These are phyloP conservation scores for Hyaloscypha finlandica DNA, from an alignment of 495 filamentous ascomycete genomes.

Conservation along the genomic window DNA sequence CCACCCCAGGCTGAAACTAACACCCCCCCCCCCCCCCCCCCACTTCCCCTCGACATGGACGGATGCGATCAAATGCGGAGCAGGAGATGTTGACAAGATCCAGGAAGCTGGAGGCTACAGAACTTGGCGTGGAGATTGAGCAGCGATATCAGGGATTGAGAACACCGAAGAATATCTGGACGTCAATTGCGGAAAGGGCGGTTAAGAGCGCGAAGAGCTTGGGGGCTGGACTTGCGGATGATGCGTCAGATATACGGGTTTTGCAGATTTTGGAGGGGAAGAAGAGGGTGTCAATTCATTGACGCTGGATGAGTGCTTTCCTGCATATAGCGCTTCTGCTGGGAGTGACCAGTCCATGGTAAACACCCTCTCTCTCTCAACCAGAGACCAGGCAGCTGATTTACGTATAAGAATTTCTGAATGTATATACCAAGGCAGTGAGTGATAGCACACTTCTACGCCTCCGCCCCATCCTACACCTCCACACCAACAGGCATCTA, in stretches of 20 bases:
- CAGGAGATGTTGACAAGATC: conserved; percentile 3
- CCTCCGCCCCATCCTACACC: conserved; percentile 37
- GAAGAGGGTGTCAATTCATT: conserved; percentile 48
- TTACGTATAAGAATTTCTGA: too few species aligned
- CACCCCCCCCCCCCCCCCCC: too few species aligned
- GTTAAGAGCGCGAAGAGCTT: conserved; percentile 46
- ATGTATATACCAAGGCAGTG: too few species aligned
- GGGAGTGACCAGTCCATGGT: conserved; percentile 44
- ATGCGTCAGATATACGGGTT: conserved; percentile 41
- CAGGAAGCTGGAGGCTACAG: conserved; percentile 11
- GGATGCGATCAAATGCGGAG: too few species aligned
- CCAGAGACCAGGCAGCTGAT: conserved; percentile 21
- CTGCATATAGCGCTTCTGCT: conserved; percentile 47
- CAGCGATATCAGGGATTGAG: conserved; percentile 46
- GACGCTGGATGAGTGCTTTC: conserved; percentile 50
- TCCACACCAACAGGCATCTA: conserved; percentile 49
- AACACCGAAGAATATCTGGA: conserved; percentile 47
- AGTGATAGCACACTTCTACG: too few species aligned
- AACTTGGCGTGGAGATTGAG: conserved; percentile 38
- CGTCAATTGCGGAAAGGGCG: conserved; percentile 50
- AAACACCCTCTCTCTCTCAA: conserved; percentile 27
- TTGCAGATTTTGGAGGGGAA: too few species aligned
- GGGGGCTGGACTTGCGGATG: conserved; percentile 43
- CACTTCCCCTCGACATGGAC: too few species aligned
- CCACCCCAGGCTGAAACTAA: conserved; percentile 24